Evolutionary conservation across 2,329 filamentous ascomycete species (phyloP).

Genomic region (Ceratocystiopsis brevicomis): DNA sequence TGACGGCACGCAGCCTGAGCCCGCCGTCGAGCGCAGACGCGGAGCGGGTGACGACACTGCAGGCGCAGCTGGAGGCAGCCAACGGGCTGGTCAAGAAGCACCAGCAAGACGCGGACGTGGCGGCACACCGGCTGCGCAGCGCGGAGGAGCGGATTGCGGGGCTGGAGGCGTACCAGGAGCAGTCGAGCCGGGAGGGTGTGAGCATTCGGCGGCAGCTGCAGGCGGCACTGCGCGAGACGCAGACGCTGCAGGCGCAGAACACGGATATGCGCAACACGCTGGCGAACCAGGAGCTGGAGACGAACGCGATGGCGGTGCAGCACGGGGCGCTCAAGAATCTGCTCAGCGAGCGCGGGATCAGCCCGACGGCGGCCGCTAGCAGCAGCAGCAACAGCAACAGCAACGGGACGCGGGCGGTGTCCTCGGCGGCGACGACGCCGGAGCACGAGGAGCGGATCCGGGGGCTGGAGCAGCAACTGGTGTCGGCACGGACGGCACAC

Average conservation of each 20-base stretch:
- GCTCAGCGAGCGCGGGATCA: conserved; percentile 73
- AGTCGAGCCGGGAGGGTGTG: conserved; percentile 83
- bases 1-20: conserved; percentile 32
- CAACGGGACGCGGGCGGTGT: conserved; percentile 41
- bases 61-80: conserved; percentile 60
- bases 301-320: conserved; percentile 84
- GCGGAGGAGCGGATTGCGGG: conserved; percentile 95
- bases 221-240: conserved; percentile 61
- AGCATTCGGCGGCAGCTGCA: conserved; percentile 81
- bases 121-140: conserved; percentile 72
- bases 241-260: conserved; percentile 63
- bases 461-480: conserved; percentile 77
- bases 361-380: conserved; percentile 29
- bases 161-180: conserved; percentile 91
- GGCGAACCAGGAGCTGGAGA: conserved; percentile 73
- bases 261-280: conserved; percentile 67
- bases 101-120: conserved; percentile 69
- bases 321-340: conserved; percentile 88
- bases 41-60: conserved; percentile 54
- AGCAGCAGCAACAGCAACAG: too few relatives aligned
- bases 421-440: conserved; percentile 58
- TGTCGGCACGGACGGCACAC: conserved; percentile 56
- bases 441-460: conserved; percentile 48
- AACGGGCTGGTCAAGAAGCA: conserved; percentile 72
- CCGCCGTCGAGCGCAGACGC: conserved; percentile 26